Evolutionary conservation across 495 filamentous ascomycete genomes (phyloP).

Genomic region (Amniculicola lignicola): DNA sequence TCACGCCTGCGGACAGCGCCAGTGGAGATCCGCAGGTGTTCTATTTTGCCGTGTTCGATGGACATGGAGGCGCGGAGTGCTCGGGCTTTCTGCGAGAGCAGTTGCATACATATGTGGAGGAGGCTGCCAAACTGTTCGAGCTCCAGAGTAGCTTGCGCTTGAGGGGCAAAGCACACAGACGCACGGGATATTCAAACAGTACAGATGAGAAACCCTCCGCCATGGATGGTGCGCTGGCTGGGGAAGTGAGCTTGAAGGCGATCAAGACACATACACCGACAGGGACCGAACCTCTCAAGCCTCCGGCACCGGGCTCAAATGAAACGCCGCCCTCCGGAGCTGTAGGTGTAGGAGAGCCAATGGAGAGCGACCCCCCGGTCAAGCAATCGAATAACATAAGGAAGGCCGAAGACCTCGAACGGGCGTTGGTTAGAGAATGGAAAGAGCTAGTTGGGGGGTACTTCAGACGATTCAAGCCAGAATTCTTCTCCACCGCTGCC

Average conservation of each 20-base stretch:
- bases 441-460: slow-evolving; percentile 85
- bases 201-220: slow-evolving; percentile 20
- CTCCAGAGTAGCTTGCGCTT: slow-evolving; percentile 64
- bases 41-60: slow-evolving; percentile 95
- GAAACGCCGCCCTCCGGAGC: slow-evolving; percentile 35
- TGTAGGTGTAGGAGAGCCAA: slow-evolving; percentile 30
- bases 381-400: slow-evolving; percentile 39
- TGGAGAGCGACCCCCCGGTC: slow-evolving; percentile 19
- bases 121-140: slow-evolving; percentile 68
- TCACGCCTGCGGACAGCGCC: slow-evolving; percentile 64
- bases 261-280: slow-evolving; percentile 39
- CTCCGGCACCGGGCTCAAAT: slow-evolving; percentile 34
- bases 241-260: slow-evolving; percentile 38
- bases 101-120: slow-evolving; percentile 85
- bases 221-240: slow-evolving; percentile 30
- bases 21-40: slow-evolving; percentile 92
- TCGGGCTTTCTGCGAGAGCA: slow-evolving; percentile 79
- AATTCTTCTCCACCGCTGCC: slow-evolving; percentile 51
- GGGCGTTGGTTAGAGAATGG: slow-evolving; percentile 70
- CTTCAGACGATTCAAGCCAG: slow-evolving; percentile 81
- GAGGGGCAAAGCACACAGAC: slow-evolving; percentile 15
- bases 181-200: slow-evolving; percentile 27
- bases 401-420: slow-evolving; percentile 60
- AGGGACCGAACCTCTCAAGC: slow-evolving; percentile 38
- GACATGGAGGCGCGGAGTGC: slow-evolving; percentile 88